Conservation (phyloP, 1,284 basidiomycete genomes). For the Marasmius fiardii region DNA sequence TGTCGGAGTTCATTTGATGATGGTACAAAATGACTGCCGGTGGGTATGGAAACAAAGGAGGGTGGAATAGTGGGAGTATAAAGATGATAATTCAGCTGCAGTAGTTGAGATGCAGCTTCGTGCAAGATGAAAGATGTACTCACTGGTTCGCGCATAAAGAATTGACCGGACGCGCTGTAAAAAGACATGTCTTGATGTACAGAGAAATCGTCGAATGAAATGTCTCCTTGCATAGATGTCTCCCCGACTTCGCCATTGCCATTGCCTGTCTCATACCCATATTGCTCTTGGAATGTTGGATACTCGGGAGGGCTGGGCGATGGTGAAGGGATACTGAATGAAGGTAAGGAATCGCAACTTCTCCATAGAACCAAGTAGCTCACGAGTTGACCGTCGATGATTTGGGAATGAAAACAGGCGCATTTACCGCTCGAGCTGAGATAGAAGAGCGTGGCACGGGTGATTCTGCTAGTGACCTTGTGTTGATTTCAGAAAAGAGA, state of each 20-base stretch:
- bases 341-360: not conserved
- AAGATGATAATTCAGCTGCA: slow-evolving; percentile 86
- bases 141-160: slow-evolving; percentile 69
- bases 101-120: slow-evolving; percentile 2
- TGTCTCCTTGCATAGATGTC: slow-evolving; percentile 22
- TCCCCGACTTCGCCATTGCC: not conserved
- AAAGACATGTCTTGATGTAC: slow-evolving; percentile 37
- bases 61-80: slow-evolving; percentile 69
- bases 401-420: slow-evolving; percentile 86
- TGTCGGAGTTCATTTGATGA: slow-evolving; percentile 73
- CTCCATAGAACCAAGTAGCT: not conserved
- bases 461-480: slow-evolving; percentile 42
- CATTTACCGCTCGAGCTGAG: slow-evolving; percentile 55
- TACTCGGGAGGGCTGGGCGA: slow-evolving; percentile 23
- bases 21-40: slow-evolving; percentile 46
- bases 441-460: slow-evolving; percentile 32
- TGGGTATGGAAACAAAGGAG: slow-evolving; percentile 56
- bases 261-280: slow-evolving; percentile 25
- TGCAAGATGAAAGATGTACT: slow-evolving; percentile 23
- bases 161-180: slow-evolving; percentile 48
- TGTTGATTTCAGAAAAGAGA: slow-evolving; percentile 5
- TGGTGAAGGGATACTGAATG: slow-evolving; percentile 14
- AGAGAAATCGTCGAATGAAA: slow-evolving; percentile 34
- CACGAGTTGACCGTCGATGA: slow-evolving; percentile 22
- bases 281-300: slow-evolving; percentile 20